Evolutionary conservation across 805 yeast species (phyloP).

Genomic region (Cyberlindnera mississippiensis): DNA sequence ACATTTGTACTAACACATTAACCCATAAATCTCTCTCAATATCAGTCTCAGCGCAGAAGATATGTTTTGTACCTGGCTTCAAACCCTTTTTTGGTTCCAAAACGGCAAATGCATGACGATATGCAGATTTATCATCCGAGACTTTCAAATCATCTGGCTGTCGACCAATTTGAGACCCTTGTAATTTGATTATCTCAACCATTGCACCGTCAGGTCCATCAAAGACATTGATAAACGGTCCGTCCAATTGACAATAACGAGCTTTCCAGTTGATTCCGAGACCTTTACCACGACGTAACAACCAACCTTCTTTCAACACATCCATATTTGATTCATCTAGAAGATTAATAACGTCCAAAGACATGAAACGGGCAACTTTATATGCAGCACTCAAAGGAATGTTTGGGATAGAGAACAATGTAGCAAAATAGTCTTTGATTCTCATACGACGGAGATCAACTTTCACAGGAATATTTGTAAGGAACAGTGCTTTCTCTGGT

Average conservation of each 20-base stretch:
- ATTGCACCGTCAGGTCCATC: conserved; percentile 54
- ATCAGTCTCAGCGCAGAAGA: conserved; percentile 76
- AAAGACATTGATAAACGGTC: conserved; percentile 50
- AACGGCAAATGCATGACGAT: conserved; percentile 57
- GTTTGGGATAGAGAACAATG: conserved; percentile 53
- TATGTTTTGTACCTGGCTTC: conserved; percentile 43
- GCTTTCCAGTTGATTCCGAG: conserved; percentile 64
- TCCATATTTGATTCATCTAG: conserved; percentile 49
- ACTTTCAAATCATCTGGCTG: conserved; percentile 33
- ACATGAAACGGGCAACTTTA: conserved; percentile 59
- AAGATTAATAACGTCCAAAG: conserved; percentile 62
- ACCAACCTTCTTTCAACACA: conserved; percentile 57
- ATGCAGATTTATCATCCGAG: conserved; percentile 29
- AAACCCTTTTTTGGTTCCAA: conserved; percentile 40
- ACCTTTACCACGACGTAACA: conserved; percentile 62
- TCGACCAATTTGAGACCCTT: conserved; percentile 53
- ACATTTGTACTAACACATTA: conserved; percentile 36
- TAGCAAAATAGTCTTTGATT: conserved; percentile 56
- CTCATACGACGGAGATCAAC: conserved; percentile 57
- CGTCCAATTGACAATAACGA: conserved; percentile 64
- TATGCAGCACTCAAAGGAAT: conserved; percentile 50
- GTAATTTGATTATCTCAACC: conserved; percentile 47
- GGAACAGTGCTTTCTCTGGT: conserved; percentile 61
- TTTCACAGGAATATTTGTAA: conserved; percentile 55
- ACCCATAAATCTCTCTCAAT: conserved; percentile 76